Conservation (phyloP, 257 asterid species). For the Galeopsis tetrahit region DNA sequence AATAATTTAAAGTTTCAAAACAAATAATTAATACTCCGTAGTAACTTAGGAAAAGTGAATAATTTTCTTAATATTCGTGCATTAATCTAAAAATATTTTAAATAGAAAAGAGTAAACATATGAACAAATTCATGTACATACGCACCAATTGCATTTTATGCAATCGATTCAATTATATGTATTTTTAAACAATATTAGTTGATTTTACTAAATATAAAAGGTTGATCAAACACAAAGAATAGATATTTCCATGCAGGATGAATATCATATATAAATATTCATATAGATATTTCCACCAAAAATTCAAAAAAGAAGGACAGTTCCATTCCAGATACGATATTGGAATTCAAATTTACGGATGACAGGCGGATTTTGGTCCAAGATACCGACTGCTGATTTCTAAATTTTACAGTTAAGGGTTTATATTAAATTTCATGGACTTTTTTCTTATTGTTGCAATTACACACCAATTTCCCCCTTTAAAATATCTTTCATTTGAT, state of each 20-base stretch:
- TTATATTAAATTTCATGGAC: neutral
- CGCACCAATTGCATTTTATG: too few relatives aligned
- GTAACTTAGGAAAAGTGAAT: too few relatives aligned
- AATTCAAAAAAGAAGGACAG: neutral
- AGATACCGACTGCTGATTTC: constrained; percentile 3
- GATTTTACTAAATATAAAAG: too few relatives aligned
- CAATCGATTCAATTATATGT: too few relatives aligned
- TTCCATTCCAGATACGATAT: neutral
- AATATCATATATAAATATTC: neutral
- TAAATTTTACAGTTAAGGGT: neutral
- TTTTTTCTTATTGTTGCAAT: constrained; percentile 3
- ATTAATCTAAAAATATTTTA: too few relatives aligned
- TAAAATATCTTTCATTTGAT: neutral
- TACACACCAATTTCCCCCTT: constrained; percentile 7
- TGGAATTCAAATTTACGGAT: neutral
- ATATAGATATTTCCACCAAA: neutral
- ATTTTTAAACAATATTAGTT: too few relatives aligned
- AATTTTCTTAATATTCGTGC: too few relatives aligned
- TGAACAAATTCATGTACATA: too few relatives aligned
- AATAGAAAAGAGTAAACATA: too few relatives aligned
- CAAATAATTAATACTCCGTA: too few relatives aligned
- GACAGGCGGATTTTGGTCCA: neutral
- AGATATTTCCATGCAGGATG: constrained; percentile 1
- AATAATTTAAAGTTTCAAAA: too few relatives aligned
- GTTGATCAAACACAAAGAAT: too few relatives aligned